A percentile compares a stretch with the other conserved stretches of the same genome.
Evolutionary conservation across 2,329 filamentous ascomycete genomes (phyloP).

Genomic region (Hymenoscyphus repandus): DNA sequence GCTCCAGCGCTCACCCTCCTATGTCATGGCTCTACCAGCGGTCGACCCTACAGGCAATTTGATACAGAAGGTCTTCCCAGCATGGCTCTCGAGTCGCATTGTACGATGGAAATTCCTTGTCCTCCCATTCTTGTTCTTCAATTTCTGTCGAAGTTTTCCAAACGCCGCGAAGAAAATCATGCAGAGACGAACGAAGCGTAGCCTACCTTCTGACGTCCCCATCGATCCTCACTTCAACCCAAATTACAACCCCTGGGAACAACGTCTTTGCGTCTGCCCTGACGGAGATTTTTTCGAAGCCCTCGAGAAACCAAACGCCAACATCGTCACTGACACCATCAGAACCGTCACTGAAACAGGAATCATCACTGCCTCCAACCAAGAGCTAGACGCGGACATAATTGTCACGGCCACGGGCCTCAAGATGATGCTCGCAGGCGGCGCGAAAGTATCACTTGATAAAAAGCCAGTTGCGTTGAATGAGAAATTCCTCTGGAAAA

Average conservation of each 20-base stretch:
- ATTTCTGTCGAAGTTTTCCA: constrained; percentile 51
- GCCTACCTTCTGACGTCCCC: constrained; percentile 49
- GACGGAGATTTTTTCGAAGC: constrained; percentile 52
- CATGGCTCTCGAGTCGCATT: constrained; percentile 36
- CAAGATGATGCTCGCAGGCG: constrained; percentile 52
- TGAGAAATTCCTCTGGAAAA: constrained; percentile 56
- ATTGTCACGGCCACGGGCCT: constrained; percentile 67
- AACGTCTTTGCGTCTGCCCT: constrained; percentile 65
- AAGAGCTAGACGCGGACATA: constrained; percentile 52
- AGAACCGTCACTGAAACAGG: constrained; percentile 45
- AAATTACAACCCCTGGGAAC: constrained; percentile 62
- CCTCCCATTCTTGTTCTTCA: constrained; percentile 41
- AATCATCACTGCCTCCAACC: constrained; percentile 30
- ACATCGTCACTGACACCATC: constrained; percentile 49
- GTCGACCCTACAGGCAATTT: constrained; percentile 16
- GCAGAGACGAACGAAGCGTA: constrained; percentile 37
- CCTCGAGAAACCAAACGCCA: constrained; percentile 39
- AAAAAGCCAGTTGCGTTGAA: constrained; percentile 42
- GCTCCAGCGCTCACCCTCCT: constrained; percentile 74
- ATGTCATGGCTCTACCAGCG: constrained; percentile 49
- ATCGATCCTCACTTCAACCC: constrained; percentile 61
- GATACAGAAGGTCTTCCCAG: constrained; percentile 36
- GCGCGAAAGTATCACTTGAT: constrained; percentile 49
- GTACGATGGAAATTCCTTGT: constrained; percentile 46
- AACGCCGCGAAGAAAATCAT: constrained; percentile 43